Conservation (phyloP, 768 basidiomycete species). For the Naganishia kalamii region DNA sequence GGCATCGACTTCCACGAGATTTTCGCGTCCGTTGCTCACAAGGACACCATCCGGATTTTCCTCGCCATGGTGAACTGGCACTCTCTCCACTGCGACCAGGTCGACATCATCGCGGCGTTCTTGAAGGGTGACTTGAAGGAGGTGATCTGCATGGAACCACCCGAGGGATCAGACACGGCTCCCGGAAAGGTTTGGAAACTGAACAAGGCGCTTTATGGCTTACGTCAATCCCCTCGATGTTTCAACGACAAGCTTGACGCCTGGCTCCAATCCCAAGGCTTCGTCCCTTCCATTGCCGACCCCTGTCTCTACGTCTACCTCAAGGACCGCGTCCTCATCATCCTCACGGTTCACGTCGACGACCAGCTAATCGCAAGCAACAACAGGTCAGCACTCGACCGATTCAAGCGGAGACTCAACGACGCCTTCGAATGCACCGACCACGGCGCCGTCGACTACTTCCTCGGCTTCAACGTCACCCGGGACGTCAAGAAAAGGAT, state of each 20-base stretch:
- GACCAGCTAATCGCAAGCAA: slow-evolving; percentile 22
- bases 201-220: neutral
- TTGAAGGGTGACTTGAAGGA: no score
- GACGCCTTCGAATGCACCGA: neutral
- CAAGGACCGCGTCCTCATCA: neutral
- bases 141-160: slow-evolving; percentile 11
- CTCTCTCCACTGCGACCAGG: slow-evolving; percentile 47
- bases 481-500: slow-evolving; percentile 17
- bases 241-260: neutral
- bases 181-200: neutral
- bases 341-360: slow-evolving; percentile 24
- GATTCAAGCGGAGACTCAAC: slow-evolving; percentile 8
- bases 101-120: slow-evolving; percentile 27
- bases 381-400: neutral
- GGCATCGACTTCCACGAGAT: slow-evolving; percentile 50
- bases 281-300: slow-evolving; percentile 15
- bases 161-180: neutral
- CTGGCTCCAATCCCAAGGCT: neutral
- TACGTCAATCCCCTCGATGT: neutral
- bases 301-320: slow-evolving; percentile 13
- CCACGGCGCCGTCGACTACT: neutral
- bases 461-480: slow-evolving; percentile 13
- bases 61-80: slow-evolving; percentile 48
- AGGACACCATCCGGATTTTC: slow-evolving; percentile 32
- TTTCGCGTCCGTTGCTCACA: slow-evolving; percentile 36